A percentile compares a stretch with the other conserved stretches of the same genome.
Evolutionary conservation across 768 basidiomycete genomes (phyloP).

Genomic region (Termitomyces sp.): DNA sequence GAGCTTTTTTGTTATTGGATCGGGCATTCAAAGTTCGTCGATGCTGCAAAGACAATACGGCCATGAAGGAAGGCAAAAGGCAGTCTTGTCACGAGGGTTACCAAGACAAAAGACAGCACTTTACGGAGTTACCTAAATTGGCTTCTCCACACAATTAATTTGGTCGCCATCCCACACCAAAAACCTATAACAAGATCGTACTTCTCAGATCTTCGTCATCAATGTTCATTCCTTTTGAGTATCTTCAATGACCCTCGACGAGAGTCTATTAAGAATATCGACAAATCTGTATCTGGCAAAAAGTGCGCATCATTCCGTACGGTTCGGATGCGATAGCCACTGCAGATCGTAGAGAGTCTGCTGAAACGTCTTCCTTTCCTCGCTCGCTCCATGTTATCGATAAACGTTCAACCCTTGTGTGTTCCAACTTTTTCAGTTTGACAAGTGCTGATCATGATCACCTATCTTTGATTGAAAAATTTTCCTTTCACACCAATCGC

Average conservation of each 20-base stretch:
- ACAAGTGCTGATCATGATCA: background rate
- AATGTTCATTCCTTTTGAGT: background rate
- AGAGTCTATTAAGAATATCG: slow-evolving; percentile 5
- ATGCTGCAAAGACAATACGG: slow-evolving; percentile 19
- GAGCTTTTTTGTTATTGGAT: slow-evolving; percentile 9
- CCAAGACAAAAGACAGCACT: slow-evolving; percentile 16
- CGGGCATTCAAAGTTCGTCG: slow-evolving; percentile 9
- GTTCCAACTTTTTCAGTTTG: background rate
- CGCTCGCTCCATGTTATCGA: background rate
- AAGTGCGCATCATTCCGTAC: background rate
- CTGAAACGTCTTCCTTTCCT: background rate
- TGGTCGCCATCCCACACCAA: slow-evolving; percentile 10
- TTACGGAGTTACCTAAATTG: slow-evolving; percentile 15
- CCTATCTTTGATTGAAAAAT: background rate
- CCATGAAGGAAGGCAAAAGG: slow-evolving; percentile 10
- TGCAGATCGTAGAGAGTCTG: background rate
- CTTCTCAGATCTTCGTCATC: slow-evolving; percentile 6
- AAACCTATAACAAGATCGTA: slow-evolving; percentile 7
- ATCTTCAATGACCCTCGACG: slow-evolving; percentile 7
- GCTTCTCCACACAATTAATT: slow-evolving; percentile 14
- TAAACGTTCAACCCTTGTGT: background rate
- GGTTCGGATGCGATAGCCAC: background rate
- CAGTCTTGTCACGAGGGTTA: slow-evolving; percentile 14
- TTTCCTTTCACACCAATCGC: background rate
- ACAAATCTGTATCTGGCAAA: background rate